Evolutionary conservation across 176 grass and related monocot genomes (phyloP), one percentile per base, ranked within the genome.

Genomic region (Coix lacrymajobi): DNA sequence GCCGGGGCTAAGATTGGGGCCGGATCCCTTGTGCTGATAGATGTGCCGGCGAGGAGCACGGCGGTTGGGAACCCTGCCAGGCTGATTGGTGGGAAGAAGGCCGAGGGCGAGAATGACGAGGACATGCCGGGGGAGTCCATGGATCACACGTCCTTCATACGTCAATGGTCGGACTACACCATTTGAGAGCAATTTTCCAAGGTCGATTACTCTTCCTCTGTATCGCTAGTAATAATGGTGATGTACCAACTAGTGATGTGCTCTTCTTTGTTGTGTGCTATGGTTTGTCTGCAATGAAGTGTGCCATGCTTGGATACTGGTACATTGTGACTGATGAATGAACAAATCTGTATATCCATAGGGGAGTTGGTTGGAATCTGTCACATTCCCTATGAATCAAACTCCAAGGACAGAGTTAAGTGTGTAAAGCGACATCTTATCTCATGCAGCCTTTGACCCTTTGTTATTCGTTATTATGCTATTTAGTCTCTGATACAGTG

Each of bases 111-210:
- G 32, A 88, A 84, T 62, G 86, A 91, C 0, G 91, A 98, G 60
- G 96, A 91, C 48, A 83, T 93, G 66, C 92, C 96, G 0, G 87
- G 96, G 56, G 91, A 98, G 80, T 95, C 92, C 79, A 95, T 98
- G 96, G 96, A 98, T 93, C 96, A 98, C 70, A 98, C 96, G 6
- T 95, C 92, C 16, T 95, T 98, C 76, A 98, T 98, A 66, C 64
- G 89, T 8, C 87, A 92, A 52, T 98, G 95, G 95, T 98, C 86
- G 1, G 90, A 98, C 86, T 98, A 98, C 88, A 87, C 61, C 29
- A 98, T 98, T 65, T 95, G 69, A 70, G 29, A 69, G 48, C n/a
- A 2, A 33, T 70, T 71, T 7, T 19, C 6, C 66, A 64, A 87
- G 84, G 88, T 90, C 19, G 60, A 79, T 67, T 73, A 52, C 84